Conservation (phyloP, 2,329 filamentous ascomycete genomes). For the Pseudomassariella vexata region DNA sequence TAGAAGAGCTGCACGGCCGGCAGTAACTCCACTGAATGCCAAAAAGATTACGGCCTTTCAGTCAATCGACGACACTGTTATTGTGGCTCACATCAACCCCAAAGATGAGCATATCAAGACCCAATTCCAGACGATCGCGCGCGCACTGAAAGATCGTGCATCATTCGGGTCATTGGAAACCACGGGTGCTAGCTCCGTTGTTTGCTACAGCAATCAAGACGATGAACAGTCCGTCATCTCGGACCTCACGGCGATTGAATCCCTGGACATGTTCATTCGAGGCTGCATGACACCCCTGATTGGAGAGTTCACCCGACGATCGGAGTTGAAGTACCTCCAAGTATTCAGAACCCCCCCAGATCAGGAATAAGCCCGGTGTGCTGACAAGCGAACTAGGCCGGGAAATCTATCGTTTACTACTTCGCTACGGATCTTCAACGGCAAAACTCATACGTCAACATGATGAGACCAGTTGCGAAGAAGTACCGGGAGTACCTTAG, state of each 20-base stretch:
- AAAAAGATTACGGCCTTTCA: conserved; percentile 24
- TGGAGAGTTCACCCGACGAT: conserved; percentile 37
- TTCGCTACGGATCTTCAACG: conserved; percentile 25
- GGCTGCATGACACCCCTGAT: conserved; percentile 33
- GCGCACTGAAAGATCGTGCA: conserved; percentile 31
- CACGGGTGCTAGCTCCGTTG: conserved; percentile 12
- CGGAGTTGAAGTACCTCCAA: conserved; percentile 34
- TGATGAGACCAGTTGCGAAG: conserved; percentile 34
- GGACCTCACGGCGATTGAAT: conserved; percentile 24
- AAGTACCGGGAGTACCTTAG: conserved; percentile 40
- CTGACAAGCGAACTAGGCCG: no score
- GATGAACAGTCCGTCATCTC: conserved; percentile 25
- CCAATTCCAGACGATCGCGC: conserved; percentile 27
- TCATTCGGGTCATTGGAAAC: conserved; percentile 31
- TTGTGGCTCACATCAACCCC: conserved; percentile 31
- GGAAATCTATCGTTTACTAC: conserved; percentile 32
- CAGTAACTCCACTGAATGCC: conserved; percentile 16
- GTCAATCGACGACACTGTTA: conserved; percentile 31
- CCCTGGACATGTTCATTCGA: conserved; percentile 31
- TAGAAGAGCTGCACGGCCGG: conserved; percentile 18
- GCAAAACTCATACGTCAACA: conserved; percentile 26
- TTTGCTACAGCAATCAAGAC: conserved; percentile 36
- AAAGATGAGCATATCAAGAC: conserved; percentile 21
- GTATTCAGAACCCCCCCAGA: conserved; percentile 16
- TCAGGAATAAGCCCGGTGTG: no score